Percentiles rank a stretch among this genome's conserved stretches.
Evolutionary conservation across 2,329 filamentous ascomycete species (phyloP).

Genomic region (Metarhizium rileyi): DNA sequence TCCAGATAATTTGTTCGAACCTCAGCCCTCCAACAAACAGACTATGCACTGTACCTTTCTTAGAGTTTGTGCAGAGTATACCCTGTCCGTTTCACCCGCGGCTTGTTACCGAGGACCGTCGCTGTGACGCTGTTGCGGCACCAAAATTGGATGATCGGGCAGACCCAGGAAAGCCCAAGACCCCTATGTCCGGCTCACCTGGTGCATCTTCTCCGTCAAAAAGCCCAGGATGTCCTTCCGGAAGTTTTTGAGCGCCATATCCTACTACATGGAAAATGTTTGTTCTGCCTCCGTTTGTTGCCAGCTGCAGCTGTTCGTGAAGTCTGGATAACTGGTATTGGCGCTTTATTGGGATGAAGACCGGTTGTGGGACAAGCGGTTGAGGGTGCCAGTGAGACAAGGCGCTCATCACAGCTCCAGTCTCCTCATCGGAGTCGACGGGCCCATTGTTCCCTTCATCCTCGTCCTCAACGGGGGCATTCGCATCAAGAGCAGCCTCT

Average conservation of each 20-base stretch:
- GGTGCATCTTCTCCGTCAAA: constrained; percentile 44
- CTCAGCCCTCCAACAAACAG: too few species aligned
- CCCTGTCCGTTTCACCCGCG: constrained; percentile 28
- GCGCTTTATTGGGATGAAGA: constrained; percentile 51
- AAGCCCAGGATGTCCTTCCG: constrained; percentile 37
- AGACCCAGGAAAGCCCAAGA: constrained; percentile 26
- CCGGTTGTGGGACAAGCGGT: constrained; percentile 60
- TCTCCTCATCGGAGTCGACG: constrained; percentile 92
- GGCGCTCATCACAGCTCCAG: constrained; percentile 76
- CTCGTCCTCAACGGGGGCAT: constrained; percentile 80
- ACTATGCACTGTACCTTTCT: too few species aligned
- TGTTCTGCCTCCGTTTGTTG: constrained; percentile 54
- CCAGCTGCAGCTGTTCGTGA: constrained; percentile 55
- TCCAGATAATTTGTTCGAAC: too few species aligned
- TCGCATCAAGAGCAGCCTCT: constrained; percentile 93
- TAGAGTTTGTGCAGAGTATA: background rate
- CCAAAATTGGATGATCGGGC: constrained; percentile 38
- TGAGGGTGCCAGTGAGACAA: constrained; percentile 67
- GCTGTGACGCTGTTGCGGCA: constrained; percentile 29
- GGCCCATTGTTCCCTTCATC: constrained; percentile 70
- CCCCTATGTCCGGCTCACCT: constrained; percentile 43
- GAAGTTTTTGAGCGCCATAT: constrained; percentile 44
- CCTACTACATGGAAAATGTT: constrained; percentile 56
- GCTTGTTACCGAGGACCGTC: constrained; percentile 36
- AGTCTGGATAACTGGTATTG: constrained; percentile 55